A percentile compares a stretch with the other conserved stretches of the same genome.
phyloP scores from a whole-genome alignment of 208 protist species.

The Trypanosoma vivax region DNA sequence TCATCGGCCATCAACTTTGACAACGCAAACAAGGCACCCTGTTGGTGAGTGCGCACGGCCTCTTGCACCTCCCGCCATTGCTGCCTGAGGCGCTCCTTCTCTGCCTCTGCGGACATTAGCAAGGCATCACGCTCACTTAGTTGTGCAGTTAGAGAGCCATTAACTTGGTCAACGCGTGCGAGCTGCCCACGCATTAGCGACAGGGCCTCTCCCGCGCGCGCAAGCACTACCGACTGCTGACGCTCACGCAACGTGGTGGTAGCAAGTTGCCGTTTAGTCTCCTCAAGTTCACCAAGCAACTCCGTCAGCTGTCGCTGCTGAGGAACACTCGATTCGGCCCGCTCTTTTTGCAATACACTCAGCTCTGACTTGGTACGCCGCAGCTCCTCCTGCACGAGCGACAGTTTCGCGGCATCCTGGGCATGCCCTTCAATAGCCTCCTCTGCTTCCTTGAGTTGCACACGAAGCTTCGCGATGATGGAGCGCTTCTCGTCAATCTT shows the following conservation, averaged over 20 bases:
- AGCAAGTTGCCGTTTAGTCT: slow-evolving; percentile 14
- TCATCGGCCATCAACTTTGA: slow-evolving; percentile 36
- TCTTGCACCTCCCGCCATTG: slow-evolving; percentile 36
- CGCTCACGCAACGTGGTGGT: slow-evolving; percentile 9
- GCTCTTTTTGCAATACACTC: neutral
- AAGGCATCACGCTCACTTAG: slow-evolving; percentile 17
- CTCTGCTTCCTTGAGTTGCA: slow-evolving; percentile 21
- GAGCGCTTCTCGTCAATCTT: slow-evolving; percentile 72
- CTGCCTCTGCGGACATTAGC: slow-evolving; percentile 1
- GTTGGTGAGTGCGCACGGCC: slow-evolving; percentile 29
- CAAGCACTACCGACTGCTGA: slow-evolving; percentile 14
- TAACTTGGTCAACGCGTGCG: slow-evolving; percentile 13
- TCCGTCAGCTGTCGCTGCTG: slow-evolving; percentile 20
- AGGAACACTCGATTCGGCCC: neutral
- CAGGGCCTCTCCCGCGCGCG: slow-evolving; percentile 19
- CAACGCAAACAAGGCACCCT: slow-evolving; percentile 41
- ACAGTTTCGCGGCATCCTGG: slow-evolving; percentile 4
- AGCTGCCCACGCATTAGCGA: slow-evolving; percentile 14
- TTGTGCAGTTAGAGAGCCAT: slow-evolving; percentile 7
- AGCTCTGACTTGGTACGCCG: slow-evolving; percentile 1
- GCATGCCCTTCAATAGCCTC: slow-evolving; percentile 11
- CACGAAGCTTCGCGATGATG: slow-evolving; percentile 53
- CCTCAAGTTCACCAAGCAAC: slow-evolving; percentile 19
- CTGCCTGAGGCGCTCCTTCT: slow-evolving; percentile 18
- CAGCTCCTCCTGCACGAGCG: slow-evolving; percentile 8